A percentile compares a stretch with the other conserved stretches of the same genome.
These are phyloP conservation scores for Fraxinus quadrangulata DNA, from an alignment of 257 asterid genomes.

Conservation along the genomic window DNA sequence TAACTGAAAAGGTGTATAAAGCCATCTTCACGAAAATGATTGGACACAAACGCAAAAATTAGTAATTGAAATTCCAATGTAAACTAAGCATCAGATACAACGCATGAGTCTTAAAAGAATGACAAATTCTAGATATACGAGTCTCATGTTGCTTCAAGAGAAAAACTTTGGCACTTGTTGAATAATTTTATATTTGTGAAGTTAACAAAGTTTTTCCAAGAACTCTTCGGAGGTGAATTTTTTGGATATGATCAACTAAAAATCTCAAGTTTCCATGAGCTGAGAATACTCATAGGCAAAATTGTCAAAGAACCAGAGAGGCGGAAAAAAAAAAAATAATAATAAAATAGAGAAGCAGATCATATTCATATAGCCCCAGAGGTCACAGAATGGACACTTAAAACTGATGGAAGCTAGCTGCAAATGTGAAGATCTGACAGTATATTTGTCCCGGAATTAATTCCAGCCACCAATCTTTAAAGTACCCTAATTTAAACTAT, in stretches of 20 bases:
- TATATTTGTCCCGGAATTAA: neutral
- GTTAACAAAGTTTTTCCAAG: neutral
- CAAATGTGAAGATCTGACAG: neutral
- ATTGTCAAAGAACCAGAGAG: neutral
- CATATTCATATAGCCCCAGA: neutral
- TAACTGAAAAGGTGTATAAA: neutral
- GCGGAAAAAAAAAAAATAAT: neutral
- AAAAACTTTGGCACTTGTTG: neutral
- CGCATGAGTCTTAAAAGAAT: neutral
- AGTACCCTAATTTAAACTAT: neutral
- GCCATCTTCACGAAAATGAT: neutral
- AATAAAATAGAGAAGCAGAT: neutral
- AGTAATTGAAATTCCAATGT: constrained; percentile 2
- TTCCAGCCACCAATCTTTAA: neutral
- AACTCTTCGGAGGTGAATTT: neutral
- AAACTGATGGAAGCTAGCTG: neutral
- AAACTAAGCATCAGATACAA: neutral
- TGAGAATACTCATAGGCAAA: constrained; percentile 8
- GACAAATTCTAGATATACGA: neutral
- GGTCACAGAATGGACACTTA: neutral
- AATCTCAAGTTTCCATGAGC: neutral
- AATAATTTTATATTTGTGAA: neutral
- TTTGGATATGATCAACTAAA: neutral
- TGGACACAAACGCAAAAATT: neutral
- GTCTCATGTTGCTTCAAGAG: neutral